Evolutionary conservation across 192 early-diverging fungal species (phyloP).

Genomic region (Jimgerdemannia flammicorona): DNA sequence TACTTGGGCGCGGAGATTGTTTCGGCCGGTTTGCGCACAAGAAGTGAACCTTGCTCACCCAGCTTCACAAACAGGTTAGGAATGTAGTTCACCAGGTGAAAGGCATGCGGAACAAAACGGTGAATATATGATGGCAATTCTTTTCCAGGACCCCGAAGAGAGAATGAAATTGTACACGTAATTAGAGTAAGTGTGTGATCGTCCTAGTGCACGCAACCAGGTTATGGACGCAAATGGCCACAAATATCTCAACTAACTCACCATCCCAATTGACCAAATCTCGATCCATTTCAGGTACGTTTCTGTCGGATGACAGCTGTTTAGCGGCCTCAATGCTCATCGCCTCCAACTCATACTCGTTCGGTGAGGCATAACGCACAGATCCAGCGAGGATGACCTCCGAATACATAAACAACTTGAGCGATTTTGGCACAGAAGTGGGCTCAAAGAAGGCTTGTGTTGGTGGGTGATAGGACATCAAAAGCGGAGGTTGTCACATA

Average conservation of each 20-base stretch:
- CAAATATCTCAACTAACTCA: no score
- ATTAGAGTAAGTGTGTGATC: no score
- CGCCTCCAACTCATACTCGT: constrained; percentile 61
- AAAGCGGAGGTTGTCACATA: no score
- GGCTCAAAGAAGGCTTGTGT: constrained; percentile 79
- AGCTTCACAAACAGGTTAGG: constrained; percentile 63
- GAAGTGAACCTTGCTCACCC: constrained; percentile 59
- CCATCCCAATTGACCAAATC: constrained; percentile 15
- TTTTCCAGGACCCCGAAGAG: not conserved
- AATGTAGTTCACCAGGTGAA: constrained; percentile 45
- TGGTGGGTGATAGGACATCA: no score
- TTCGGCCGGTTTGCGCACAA: constrained; percentile 10
- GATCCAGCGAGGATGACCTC: constrained; percentile 34
- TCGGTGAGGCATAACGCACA: constrained; percentile 63
- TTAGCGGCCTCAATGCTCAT: constrained; percentile 45
- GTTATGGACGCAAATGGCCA: no score
- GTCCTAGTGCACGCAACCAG: no score
- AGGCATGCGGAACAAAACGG: constrained; percentile 18
- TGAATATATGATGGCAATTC: constrained; percentile 9
- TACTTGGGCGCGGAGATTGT: constrained; percentile 8
- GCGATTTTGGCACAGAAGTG: constrained; percentile 83
- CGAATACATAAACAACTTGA: constrained; percentile 39
- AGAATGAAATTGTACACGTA: no score
- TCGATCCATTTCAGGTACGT: constrained; percentile 10
- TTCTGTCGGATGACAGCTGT: constrained; percentile 14